A percentile compares a stretch with the other conserved stretches of the same genome.
These are phyloP conservation scores for Phytophthora syringae DNA, from an alignment of 352 stramenopile species.

Conservation along the genomic window DNA sequence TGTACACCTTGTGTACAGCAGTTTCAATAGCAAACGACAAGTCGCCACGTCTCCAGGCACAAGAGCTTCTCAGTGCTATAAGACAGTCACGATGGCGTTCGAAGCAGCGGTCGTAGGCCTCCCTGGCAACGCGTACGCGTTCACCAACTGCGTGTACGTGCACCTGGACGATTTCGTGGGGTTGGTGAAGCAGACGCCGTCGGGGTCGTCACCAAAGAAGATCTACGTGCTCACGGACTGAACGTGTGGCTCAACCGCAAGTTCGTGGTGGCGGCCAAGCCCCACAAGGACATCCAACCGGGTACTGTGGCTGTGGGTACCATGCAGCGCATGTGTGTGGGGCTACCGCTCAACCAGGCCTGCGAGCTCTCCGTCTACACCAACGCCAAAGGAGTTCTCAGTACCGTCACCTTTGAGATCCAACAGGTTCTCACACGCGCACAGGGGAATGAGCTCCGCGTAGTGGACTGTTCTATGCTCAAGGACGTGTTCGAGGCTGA, in stretches of 20 bases:
- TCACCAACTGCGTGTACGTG: slow-evolving; percentile 87
- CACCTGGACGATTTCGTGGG: slow-evolving; percentile 77
- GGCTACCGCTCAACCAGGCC: slow-evolving; percentile 67
- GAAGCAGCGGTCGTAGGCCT: slow-evolving; percentile 69
- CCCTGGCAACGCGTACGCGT: slow-evolving; percentile 79
- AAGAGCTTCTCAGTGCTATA: background rate
- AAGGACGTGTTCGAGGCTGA: slow-evolving; percentile 74
- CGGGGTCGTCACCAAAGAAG: slow-evolving; percentile 73
- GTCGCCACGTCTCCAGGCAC: slow-evolving; percentile 11
- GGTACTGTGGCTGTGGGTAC: slow-evolving; percentile 72
- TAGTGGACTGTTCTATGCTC: slow-evolving; percentile 77
- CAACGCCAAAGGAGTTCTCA: slow-evolving; percentile 50
- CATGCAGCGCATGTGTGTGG: slow-evolving; percentile 83
- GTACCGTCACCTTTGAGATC: slow-evolving; percentile 84
- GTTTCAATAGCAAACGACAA: slow-evolving; percentile 15
- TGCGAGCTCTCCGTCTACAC: slow-evolving; percentile 75
- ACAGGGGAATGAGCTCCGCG: slow-evolving; percentile 60
- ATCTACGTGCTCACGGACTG: slow-evolving; percentile 73
- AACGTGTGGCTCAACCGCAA: slow-evolving; percentile 87
- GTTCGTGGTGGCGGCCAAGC: slow-evolving; percentile 82
- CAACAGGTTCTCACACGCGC: slow-evolving; percentile 77
- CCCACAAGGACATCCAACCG: slow-evolving; percentile 65
- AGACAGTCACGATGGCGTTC: slow-evolving; percentile 49
- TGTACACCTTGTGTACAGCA: slow-evolving; percentile 9
- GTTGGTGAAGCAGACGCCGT: slow-evolving; percentile 68